These are phyloP conservation scores for Coniella lustricola DNA, from an alignment of 2,329 filamentous ascomycete species.

Conservation along the genomic window DNA sequence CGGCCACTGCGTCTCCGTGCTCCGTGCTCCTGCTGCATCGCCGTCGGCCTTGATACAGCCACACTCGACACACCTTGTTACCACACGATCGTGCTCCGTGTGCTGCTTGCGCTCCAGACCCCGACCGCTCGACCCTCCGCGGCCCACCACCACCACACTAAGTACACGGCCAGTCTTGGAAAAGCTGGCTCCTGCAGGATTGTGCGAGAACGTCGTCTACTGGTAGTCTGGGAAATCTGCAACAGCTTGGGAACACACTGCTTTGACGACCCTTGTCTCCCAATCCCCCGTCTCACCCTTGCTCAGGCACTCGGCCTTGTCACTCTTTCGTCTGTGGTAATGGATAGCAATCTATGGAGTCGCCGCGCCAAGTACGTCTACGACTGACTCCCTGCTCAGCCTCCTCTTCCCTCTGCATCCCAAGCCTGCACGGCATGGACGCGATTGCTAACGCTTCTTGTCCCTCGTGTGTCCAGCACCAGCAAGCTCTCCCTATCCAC, in stretches of 20 bases:
- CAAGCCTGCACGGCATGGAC: too few species aligned
- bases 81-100: not conserved
- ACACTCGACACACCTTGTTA: not conserved
- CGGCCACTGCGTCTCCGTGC: not conserved
- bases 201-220: not conserved
- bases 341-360: conserved; percentile 64
- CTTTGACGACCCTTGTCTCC: conserved; percentile 8
- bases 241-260: conserved; percentile 9
- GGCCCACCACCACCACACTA: too few species aligned
- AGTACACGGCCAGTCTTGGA: not conserved
- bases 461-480: conserved; percentile 45
- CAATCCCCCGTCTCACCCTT: not conserved
- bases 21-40: not conserved
- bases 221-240: conserved; percentile 5
- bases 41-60: not conserved
- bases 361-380: conserved; percentile 73
- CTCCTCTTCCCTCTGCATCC: not conserved
- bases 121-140: not conserved
- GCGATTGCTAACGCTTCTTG: conserved; percentile 15
- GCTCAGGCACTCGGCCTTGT: conserved; percentile 14
- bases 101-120: too few species aligned
- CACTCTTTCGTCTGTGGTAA: conserved; percentile 30
- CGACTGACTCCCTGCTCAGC: not conserved
- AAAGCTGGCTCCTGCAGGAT: conserved; percentile 4
- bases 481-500: conserved; percentile 90